Evolutionary conservation across 768 basidiomycete species (phyloP), one percentile per base, ranked within the genome.

Genomic region (Hygrophoropsis aurantiaca): DNA sequence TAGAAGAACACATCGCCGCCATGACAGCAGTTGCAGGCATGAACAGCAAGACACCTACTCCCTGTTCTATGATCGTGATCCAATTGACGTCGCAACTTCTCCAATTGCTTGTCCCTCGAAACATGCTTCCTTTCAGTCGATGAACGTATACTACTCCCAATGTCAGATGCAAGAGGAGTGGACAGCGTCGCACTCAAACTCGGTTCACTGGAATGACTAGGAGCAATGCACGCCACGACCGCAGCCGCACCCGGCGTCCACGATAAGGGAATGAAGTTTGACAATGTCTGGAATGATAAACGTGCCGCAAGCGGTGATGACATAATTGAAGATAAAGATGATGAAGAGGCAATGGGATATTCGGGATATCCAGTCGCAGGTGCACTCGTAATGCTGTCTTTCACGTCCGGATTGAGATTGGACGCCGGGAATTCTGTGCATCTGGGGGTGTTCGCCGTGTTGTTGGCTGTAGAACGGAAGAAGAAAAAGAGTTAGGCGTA

Each of bases 61-160:
- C 54, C 61, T 11, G 42, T 42, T 18, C 50, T 47, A 48, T 40
- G 51, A 48, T 74, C 71, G 26, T 66, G 59, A 55, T 76, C 71
- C 60, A 90, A 66, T 53, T 82, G 78, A 25, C 63, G 57, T 60
- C 72, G 74, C 56, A 90, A 66, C 65, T 77, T 81, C 60, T 79
- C 77, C 55, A 90, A 62, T 62, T 91, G 89, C 53, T 71, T 76
- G 56, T 83, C 77, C 60, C 77, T 84, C 21, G 82, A 74, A 39
- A 87, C 82, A 58, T 73, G 87, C 48, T 47, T 67, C 65, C 51
- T 67, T 56, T 57, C 52, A 38, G 45, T 51, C 39, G 49, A 38
- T 54, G 34, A 34, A 40, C 36, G 54, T 34, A 50, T 39, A 49
- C 27, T 33, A 37, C 39, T 37, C 19, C 49, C 44, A 40, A 44